phyloP scores from a whole-genome alignment of 495 filamentous ascomycete genomes.

The Neurospora tetraspora region DNA sequence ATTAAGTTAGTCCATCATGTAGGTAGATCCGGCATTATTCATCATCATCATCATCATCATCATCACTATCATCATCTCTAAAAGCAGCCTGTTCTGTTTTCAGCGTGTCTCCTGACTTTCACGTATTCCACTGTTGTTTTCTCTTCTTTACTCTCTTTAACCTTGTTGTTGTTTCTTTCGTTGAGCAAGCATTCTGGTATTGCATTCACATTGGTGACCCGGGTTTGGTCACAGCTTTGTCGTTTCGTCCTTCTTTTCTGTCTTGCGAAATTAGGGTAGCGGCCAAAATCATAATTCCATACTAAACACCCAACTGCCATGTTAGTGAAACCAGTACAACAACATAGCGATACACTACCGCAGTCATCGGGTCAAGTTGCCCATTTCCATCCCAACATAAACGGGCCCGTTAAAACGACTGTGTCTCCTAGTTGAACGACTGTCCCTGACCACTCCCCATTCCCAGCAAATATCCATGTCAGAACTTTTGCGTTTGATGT shows the following conservation, averaged over 20 bases:
- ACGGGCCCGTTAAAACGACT: no score
- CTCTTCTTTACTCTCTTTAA: constrained; percentile 2
- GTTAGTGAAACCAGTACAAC: no score
- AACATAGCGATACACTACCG: no score
- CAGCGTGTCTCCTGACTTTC: neutral
- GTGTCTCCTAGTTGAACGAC: no score
- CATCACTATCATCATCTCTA: neutral
- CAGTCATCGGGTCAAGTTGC: no score
- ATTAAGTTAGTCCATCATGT: neutral
- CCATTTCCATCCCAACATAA: no score
- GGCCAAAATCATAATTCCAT: neutral
- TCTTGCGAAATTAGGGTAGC: neutral
- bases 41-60: neutral
- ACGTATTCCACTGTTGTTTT: neutral
- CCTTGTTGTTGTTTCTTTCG: neutral
- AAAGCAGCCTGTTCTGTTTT: neutral
- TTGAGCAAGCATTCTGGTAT: constrained; percentile 8
- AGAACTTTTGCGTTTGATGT: no score
- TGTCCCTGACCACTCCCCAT: no score
- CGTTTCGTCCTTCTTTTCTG: constrained; percentile 1
- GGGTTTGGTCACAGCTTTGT: constrained; percentile 9
- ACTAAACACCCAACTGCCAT: no score
- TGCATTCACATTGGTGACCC: constrained; percentile 7
- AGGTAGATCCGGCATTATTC: neutral
- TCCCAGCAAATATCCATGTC: no score